Evolutionary conservation across 1,284 basidiomycete species (phyloP).

Genomic region (Fomitopsis betulina): DNA sequence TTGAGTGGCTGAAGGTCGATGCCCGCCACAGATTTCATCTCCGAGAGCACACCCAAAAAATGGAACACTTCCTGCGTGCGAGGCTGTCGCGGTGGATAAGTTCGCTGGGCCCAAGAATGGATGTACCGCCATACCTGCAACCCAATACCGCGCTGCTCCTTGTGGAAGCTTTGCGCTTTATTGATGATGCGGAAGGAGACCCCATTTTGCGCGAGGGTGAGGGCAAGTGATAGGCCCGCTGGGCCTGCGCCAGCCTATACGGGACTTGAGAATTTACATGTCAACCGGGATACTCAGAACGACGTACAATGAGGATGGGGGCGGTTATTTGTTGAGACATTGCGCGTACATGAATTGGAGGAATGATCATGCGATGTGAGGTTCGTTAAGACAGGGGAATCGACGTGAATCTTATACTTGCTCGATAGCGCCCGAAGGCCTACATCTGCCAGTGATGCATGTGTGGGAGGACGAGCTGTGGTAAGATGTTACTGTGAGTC

Average conservation of each 20-base stretch:
- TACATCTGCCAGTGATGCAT: no score
- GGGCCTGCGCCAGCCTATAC: conserved; percentile 21
- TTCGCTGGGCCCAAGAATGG: background rate
- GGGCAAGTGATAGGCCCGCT: conserved; percentile 17
- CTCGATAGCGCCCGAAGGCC: no score
- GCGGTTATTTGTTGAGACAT: background rate
- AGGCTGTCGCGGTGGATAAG: conserved; percentile 4
- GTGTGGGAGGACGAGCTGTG: no score
- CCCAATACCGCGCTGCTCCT: conserved; percentile 23
- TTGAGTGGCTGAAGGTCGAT: background rate
- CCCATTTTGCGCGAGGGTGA: conserved; percentile 16
- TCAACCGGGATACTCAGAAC: background rate
- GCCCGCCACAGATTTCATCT: conserved; percentile 3
- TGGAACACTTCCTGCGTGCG: conserved; percentile 14
- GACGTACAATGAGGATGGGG: background rate
- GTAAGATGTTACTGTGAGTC: no score
- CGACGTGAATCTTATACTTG: no score
- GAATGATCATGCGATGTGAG: no score
- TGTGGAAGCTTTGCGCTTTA: conserved; percentile 16
- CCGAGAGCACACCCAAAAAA: conserved; percentile 11
- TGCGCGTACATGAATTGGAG: no score
- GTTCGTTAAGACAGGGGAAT: no score
- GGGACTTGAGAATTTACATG: no score
- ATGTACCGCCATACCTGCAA: conserved; percentile 17
- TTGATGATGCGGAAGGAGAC: conserved; percentile 31